These are phyloP conservation scores for Lentinula boryana DNA, from an alignment of 768 basidiomycete genomes.

Conservation along the genomic window DNA sequence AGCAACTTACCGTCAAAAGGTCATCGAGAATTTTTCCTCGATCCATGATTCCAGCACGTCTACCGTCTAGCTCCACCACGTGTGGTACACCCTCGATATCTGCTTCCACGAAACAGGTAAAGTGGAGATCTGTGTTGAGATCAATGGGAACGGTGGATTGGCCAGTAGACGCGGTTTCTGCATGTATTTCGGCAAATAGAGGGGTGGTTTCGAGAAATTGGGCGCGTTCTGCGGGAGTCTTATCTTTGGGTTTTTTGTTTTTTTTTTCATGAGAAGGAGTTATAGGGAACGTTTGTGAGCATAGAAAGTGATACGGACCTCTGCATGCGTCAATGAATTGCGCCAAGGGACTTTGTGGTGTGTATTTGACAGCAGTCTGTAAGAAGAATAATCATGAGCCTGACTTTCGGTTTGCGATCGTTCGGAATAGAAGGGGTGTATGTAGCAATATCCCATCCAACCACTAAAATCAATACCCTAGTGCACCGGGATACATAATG, in stretches of 20 bases:
- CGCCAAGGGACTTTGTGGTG: slow-evolving; percentile 53
- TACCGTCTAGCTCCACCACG: slow-evolving; percentile 82
- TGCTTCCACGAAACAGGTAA: slow-evolving; percentile 79
- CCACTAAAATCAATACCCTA: too few relatives aligned
- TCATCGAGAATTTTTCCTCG: slow-evolving; percentile 51
- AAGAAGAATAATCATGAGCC: neutral
- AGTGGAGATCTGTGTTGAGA: slow-evolving; percentile 75
- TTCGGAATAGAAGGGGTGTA: neutral
- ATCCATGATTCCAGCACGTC: slow-evolving; percentile 74
- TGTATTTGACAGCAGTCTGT: slow-evolving; percentile 53
- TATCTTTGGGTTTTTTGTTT: slow-evolving; percentile 32
- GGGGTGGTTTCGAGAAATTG: slow-evolving; percentile 67
- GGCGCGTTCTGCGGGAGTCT: slow-evolving; percentile 69
- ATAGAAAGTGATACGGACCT: slow-evolving; percentile 29
- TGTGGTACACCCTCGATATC: neutral
- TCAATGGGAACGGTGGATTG: slow-evolving; percentile 63
- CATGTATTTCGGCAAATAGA: slow-evolving; percentile 76
- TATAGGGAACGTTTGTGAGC: neutral
- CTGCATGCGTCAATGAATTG: slow-evolving; percentile 61
- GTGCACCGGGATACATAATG: too few relatives aligned
- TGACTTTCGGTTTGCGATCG: neutral
- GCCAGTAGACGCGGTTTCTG: slow-evolving; percentile 58
- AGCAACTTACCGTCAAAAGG: slow-evolving; percentile 45
- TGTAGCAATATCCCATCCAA: too few relatives aligned
- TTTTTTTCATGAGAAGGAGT: neutral